Base-by-base conservation (phyloP, 2,329 filamentous ascomycete genomes). In the Triangularia verruculosa region DNA sequence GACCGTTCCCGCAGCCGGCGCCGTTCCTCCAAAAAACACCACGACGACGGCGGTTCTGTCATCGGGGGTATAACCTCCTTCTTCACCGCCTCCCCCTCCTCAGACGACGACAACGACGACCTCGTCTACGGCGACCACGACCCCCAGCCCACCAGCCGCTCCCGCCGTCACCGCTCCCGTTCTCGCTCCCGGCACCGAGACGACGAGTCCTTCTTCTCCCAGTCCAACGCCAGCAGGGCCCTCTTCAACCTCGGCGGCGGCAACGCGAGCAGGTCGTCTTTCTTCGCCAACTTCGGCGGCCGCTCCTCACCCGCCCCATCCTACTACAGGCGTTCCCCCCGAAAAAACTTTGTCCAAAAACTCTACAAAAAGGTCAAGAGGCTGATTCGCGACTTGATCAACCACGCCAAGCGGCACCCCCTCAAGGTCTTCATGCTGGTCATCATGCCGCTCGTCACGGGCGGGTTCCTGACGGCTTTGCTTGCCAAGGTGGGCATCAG, bases 371-470 rank as follows among this genome's bases (percentile, higher is more conserved):
- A 92, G 72, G 85, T 97, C 65, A 89, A 89, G 73, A 87, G 89
- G 52, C 85, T 97, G 66, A 79, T 97, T 63, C 89, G 90, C 72
- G 89, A 96, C 74, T 86, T 97, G 8, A 82, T 89, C 74, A 86
- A 89, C 74, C 96, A 94, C 78, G 90, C 91, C 71, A 89, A 91
- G 74, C 84, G 87, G 39, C 89, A 97, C 78, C 94, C 93, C 0
- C 79, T 92, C 73, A 96, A 96, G 78, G 91, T 96, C 56, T 91
- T 97, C 80, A 82, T 91, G 81, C 85, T 93, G 66, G 89, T 97
- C 67, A 84, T 97, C 71, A 87, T 97, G 84, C 94, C 94, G 9
- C 83, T 98, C 63, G 80, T 97, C 71, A 93, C 89, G 1, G 92
- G 92, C 59, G 94, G 94, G 30, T 89, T 91, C 27, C 78, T 97